A percentile compares a stretch with the other conserved stretches of the same genome.
Conservation (phyloP, 129 eudicot genomes). For the Flaveria linearis region DNA sequence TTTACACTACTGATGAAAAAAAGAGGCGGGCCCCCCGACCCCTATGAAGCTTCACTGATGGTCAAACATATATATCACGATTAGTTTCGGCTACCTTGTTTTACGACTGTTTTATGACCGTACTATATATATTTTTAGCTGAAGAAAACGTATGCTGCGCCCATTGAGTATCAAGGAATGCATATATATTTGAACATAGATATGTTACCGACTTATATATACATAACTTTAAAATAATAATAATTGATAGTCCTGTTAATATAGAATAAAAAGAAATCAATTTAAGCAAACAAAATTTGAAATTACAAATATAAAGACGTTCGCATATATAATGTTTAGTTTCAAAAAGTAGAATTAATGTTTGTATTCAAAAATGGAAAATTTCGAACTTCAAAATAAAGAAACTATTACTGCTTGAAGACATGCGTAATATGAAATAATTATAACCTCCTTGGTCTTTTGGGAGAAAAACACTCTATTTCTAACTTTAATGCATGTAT, state of each 20-base stretch:
- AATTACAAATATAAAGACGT: background rate
- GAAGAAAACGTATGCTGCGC: too few relatives aligned
- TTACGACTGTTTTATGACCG: too few relatives aligned
- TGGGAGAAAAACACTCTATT: constrained; percentile 42
- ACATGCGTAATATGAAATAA: constrained; percentile 13
- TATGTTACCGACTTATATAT: background rate
- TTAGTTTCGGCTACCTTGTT: too few relatives aligned
- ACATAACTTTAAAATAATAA: background rate
- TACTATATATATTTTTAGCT: too few relatives aligned
- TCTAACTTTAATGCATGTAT: constrained; percentile 34
- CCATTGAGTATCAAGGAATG: too few relatives aligned
- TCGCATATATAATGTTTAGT: background rate
- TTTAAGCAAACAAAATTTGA: background rate
- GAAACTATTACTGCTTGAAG: constrained; percentile 1
- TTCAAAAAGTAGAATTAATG: background rate
- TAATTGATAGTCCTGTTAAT: background rate
- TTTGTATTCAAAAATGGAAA: background rate
- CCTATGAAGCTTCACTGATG: too few relatives aligned
- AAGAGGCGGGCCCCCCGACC: too few relatives aligned
- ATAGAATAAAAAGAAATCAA: background rate
- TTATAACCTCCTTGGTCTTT: constrained; percentile 33
- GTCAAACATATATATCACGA: too few relatives aligned
- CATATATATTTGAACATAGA: too few relatives aligned
- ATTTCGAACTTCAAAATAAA: constrained; percentile 11
- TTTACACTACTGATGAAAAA: too few relatives aligned